These are phyloP conservation scores for Neonectria neomacrospora DNA, from an alignment of 2,329 filamentous ascomycete genomes.

Conservation along the genomic window DNA sequence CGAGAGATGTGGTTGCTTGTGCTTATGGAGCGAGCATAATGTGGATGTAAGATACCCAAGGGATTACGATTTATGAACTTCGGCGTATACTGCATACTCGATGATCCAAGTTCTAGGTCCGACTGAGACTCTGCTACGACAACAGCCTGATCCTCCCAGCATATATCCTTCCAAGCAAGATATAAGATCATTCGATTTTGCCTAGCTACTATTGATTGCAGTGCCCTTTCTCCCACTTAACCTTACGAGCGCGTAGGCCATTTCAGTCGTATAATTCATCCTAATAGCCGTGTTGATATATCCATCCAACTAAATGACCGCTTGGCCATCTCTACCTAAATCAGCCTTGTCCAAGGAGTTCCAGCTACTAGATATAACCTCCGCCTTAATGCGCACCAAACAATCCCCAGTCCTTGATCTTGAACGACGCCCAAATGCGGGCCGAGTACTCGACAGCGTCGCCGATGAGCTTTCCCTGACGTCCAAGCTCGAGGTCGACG, in stretches of 20 bases:
- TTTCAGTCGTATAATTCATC: slow-evolving; percentile 18
- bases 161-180: neutral
- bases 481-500: slow-evolving; percentile 73
- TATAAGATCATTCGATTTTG: neutral
- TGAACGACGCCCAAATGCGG: slow-evolving; percentile 76
- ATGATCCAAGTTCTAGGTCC: neutral
- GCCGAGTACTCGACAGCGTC: slow-evolving; percentile 75
- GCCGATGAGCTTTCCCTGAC: slow-evolving; percentile 74
- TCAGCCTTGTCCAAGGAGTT: neutral
- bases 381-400: slow-evolving; percentile 60
- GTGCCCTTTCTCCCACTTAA: neutral
- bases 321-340: neutral
- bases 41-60: neutral
- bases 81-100: too few relatives aligned
- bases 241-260: slow-evolving; percentile 7
- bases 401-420: slow-evolving; percentile 82
- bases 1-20: neutral
- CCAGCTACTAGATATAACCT: neutral
- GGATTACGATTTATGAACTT: neutral
- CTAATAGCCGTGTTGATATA: slow-evolving; percentile 1
- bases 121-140: too few relatives aligned
- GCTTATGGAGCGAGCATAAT: neutral
- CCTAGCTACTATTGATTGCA: neutral
- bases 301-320: neutral
- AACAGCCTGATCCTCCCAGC: neutral